phyloP scores from a whole-genome alignment of 73 alveolate genomes.

The Uronychia setigera region DNA sequence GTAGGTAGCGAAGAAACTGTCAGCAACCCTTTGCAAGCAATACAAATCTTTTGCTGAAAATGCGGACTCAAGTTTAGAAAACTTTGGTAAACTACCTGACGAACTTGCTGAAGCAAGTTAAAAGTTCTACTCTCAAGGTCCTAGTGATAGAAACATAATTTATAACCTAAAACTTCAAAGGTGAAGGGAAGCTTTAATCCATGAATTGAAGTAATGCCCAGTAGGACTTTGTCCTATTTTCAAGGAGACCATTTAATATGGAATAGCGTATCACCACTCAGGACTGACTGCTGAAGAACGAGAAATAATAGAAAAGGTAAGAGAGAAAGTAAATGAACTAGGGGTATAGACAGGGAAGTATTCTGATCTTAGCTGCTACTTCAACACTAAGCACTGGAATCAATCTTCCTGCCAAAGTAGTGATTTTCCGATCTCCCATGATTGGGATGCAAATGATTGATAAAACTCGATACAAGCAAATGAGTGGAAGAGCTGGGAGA shows the following conservation, averaged over 20 bases:
- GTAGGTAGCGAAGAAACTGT: constrained; percentile 34
- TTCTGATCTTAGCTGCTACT: constrained; percentile 62
- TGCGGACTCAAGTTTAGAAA: not conserved
- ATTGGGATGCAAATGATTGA: constrained; percentile 65
- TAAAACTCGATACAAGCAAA: constrained; percentile 65
- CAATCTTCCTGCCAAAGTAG: constrained; percentile 79
- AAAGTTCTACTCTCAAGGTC: not conserved
- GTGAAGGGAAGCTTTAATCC: not conserved
- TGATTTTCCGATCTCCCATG: constrained; percentile 63
- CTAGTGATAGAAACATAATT: not conserved
- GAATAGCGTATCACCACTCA: constrained; percentile 82
- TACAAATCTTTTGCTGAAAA: not conserved
- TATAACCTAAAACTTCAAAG: constrained; percentile 15
- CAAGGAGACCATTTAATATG: constrained; percentile 63
- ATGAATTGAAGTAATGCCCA: constrained; percentile 36
- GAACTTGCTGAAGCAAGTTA: not conserved
- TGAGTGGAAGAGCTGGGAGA: constrained; percentile 90
- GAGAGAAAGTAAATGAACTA: not conserved
- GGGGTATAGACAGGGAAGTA: constrained; percentile 59
- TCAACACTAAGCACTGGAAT: constrained; percentile 85
- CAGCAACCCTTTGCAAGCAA: not conserved
- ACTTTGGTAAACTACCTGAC: not conserved
- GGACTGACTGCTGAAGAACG: constrained; percentile 82
- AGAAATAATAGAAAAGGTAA: constrained; percentile 61
- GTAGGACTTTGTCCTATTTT: constrained; percentile 56